These are phyloP conservation scores for Juglanconis oblonga DNA, from an alignment of 2,329 filamentous ascomycete genomes.

Conservation along the genomic window DNA sequence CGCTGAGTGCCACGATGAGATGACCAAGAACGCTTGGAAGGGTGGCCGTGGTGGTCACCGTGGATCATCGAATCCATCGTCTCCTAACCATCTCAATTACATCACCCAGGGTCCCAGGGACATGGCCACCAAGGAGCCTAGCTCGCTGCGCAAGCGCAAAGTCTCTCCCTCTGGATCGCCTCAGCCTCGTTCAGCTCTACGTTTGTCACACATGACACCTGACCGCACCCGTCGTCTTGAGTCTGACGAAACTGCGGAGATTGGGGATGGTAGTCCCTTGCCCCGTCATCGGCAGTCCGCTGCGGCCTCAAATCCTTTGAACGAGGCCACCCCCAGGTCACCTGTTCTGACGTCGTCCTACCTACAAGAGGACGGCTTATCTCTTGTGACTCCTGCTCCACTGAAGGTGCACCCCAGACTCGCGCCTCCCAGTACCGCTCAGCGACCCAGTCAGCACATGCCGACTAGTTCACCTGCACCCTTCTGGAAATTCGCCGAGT, in stretches of 20 bases:
- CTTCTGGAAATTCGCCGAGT: constrained; percentile 84
- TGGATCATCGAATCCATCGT: constrained; percentile 70
- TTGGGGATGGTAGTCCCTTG: constrained; percentile 60
- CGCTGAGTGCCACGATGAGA: constrained; percentile 79
- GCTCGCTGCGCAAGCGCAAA: constrained; percentile 55
- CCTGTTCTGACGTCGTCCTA: constrained; percentile 62
- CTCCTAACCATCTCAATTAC: constrained; percentile 58
- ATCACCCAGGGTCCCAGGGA: constrained; percentile 58
- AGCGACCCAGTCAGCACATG: constrained; percentile 81
- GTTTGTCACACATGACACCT: constrained; percentile 55
- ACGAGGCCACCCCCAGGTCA: constrained; percentile 53
- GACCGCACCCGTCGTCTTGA: constrained; percentile 47
- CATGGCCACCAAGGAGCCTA: constrained; percentile 48
- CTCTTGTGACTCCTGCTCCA: constrained; percentile 70
- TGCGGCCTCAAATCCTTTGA: constrained; percentile 42
- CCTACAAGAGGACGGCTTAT: constrained; percentile 56
- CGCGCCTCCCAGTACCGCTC: constrained; percentile 75
- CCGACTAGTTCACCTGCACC: constrained; percentile 81
- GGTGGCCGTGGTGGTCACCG: constrained; percentile 62
- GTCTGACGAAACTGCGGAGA: constrained; percentile 35
- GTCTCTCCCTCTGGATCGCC: constrained; percentile 55
- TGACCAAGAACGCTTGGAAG: constrained; percentile 69
- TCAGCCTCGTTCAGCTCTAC: constrained; percentile 47
- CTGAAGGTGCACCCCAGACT: constrained; percentile 70
- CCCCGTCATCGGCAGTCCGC: constrained; percentile 54